Conservation (phyloP, 148 eudicot genomes). For the Chenopodium suecicum region DNA sequence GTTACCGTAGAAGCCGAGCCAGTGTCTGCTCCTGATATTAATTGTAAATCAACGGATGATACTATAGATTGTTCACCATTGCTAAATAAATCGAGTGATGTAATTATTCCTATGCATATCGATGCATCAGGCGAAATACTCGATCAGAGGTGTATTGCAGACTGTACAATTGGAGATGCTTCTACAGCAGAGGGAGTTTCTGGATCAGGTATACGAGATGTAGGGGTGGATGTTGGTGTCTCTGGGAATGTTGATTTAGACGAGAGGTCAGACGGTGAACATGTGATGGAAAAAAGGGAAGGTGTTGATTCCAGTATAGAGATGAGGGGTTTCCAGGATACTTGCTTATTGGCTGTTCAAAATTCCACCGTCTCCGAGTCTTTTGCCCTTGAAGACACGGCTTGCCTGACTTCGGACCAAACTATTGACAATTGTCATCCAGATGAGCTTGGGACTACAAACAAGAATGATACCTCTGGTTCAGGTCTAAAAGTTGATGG, state of each 20-base stretch:
- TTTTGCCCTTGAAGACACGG: constrained; percentile 21
- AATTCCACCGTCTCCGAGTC: constrained; percentile 21
- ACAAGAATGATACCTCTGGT: constrained; percentile 31
- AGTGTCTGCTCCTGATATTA: constrained; percentile 33
- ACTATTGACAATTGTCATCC: constrained; percentile 19
- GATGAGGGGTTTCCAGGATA: constrained; percentile 18
- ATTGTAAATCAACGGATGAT: constrained; percentile 27
- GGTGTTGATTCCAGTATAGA: constrained; percentile 29
- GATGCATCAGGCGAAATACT: constrained; percentile 27
- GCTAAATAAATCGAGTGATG: constrained; percentile 22
- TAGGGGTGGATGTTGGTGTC: constrained; percentile 21
- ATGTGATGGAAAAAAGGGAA: constrained; percentile 31
- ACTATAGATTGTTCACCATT: constrained; percentile 21
- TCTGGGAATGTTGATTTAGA: constrained; percentile 14
- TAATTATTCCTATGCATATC: constrained; percentile 20
- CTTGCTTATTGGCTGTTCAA: constrained; percentile 21
- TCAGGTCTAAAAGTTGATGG: constrained; percentile 37
- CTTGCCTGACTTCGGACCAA: constrained; percentile 23
- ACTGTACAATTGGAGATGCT: constrained; percentile 31
- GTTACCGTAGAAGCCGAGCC: constrained; percentile 28
- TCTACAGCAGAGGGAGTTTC: constrained; percentile 30
- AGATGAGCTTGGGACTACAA: constrained; percentile 25
- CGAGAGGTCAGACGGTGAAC: constrained; percentile 23
- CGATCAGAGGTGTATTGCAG: constrained; percentile 34
- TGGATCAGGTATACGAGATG: constrained; percentile 19